Evolutionary conservation across 805 yeast species (phyloP), one percentile per base, ranked within the genome.

Genomic region (Nakazawaea pomicola): DNA sequence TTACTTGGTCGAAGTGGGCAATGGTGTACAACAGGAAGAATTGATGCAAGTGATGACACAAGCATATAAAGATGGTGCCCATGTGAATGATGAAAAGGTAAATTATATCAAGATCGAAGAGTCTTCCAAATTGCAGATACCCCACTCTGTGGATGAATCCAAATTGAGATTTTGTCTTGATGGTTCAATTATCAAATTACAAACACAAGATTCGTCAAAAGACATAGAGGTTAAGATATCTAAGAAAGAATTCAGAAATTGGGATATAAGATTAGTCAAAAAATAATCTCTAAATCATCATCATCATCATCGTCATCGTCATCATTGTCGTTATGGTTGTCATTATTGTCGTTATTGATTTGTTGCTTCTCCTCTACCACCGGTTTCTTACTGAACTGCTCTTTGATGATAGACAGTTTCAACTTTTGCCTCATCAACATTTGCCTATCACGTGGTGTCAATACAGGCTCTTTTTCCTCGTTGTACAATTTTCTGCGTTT

Each of bases 121-220:
- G 10, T 42, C 54, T 1, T 17, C 20, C 4, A 29, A 17, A 6
- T 11, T 40, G 18, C 9, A 7, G 14, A 32, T 39, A 10, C 34
- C 36, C 6, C 6, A 1, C 9, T 57, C 53, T 5, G 45, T 48
- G 3, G 68, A 64, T 31, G 54, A 51, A 8, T 53, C 51, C 10
- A 51, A 62, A n/a, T 60, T 73, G 46, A 61, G 88, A 25, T 69
- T 81, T 55, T 83, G 91, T 52, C 53, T 83, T 10, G 93, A 83
- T 56, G 93, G 93, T 0, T 60, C 72, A 15, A 78, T 76, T 2
- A 53, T 72, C n/a, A 38, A 29, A 20, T 28, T 45, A 21, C 18
- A 12, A 5, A 20, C 17, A 5, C 23, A 10, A 15, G 31, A 25
- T 11, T 12, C 24, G 15, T 11, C 18, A 9, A 20, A 31, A 28